A percentile compares a stretch with the other conserved stretches of the same genome.
These are phyloP conservation scores for Zygoascus hellenicus DNA, from an alignment of 1,139 yeast genomes.

Conservation along the genomic window DNA sequence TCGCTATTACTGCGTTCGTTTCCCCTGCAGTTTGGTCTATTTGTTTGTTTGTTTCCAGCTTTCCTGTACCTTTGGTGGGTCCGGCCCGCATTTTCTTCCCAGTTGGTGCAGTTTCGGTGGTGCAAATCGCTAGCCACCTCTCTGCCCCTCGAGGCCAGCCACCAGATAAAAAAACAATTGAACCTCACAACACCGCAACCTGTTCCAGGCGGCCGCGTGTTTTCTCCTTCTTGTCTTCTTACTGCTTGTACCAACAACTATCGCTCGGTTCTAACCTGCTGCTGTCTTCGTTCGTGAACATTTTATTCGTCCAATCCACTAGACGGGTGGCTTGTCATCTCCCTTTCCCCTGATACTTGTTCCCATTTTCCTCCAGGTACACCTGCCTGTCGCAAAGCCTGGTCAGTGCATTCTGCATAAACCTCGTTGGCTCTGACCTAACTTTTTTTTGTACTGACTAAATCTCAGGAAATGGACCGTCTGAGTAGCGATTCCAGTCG, in stretches of 20 bases:
- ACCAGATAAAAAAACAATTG: neutral
- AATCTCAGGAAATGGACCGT: conserved; percentile 8
- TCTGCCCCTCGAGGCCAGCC: neutral
- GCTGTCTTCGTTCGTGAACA: neutral
- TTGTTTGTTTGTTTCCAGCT: too few relatives aligned
- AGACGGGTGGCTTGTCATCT: too few relatives aligned
- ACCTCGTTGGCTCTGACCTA: too few relatives aligned
- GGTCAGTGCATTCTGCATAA: too few relatives aligned
- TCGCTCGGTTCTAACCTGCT: neutral
- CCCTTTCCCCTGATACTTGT: too few relatives aligned
- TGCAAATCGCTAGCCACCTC: neutral
- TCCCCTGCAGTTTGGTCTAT: too few relatives aligned
- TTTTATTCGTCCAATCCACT: neutral
- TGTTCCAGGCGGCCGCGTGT: neutral
- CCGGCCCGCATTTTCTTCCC: conserved; percentile 3
- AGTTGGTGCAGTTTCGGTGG: neutral
- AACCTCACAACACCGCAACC: neutral
- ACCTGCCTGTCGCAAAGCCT: too few relatives aligned
- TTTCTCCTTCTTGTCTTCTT: neutral
- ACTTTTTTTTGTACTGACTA: neutral
- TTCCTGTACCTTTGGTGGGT: neutral
- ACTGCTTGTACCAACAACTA: neutral
- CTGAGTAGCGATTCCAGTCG: conserved; percentile 3
- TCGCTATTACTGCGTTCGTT: too few relatives aligned
- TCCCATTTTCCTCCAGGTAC: too few relatives aligned